These are phyloP conservation scores for Monilinia polystroma DNA, from an alignment of 2,329 filamentous ascomycete genomes.

Conservation along the genomic window DNA sequence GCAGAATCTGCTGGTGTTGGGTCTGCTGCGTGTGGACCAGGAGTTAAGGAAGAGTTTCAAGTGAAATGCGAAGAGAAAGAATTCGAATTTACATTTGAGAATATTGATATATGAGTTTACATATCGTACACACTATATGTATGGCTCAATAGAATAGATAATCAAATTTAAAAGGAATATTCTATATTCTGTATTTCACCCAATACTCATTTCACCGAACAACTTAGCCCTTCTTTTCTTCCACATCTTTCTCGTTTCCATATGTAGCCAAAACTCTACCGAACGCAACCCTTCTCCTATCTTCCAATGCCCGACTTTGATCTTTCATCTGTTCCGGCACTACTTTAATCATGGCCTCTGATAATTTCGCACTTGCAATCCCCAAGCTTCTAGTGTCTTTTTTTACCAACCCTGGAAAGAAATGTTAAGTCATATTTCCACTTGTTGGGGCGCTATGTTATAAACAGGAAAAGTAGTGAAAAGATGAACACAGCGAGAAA, in stretches of 20 bases:
- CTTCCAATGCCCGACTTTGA: background rate
- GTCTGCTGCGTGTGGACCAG: slow-evolving; percentile 47
- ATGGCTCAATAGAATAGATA: background rate
- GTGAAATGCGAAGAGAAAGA: slow-evolving; percentile 22
- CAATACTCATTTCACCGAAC: too few species aligned
- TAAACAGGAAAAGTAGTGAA: background rate
- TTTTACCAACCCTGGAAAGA: background rate
- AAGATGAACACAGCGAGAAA: background rate
- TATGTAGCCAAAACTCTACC: background rate
- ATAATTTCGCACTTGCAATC: background rate
- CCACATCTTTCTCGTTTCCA: background rate
- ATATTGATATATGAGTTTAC: slow-evolving; percentile 10
- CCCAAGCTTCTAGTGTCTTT: background rate
- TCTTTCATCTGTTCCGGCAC: background rate
- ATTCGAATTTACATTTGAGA: slow-evolving; percentile 23
- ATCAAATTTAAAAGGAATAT: background rate
- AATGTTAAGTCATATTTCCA: background rate
- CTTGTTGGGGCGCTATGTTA: too few species aligned
- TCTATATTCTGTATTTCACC: too few species aligned
- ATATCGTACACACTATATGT: background rate
- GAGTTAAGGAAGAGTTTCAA: slow-evolving; percentile 22
- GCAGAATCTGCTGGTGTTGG: slow-evolving; percentile 49
- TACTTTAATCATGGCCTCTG: background rate
- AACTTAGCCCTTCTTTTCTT: too few species aligned
- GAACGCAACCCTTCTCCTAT: background rate